Conservation (phyloP, 768 basidiomycete species). For the Boletellus sp. region DNA sequence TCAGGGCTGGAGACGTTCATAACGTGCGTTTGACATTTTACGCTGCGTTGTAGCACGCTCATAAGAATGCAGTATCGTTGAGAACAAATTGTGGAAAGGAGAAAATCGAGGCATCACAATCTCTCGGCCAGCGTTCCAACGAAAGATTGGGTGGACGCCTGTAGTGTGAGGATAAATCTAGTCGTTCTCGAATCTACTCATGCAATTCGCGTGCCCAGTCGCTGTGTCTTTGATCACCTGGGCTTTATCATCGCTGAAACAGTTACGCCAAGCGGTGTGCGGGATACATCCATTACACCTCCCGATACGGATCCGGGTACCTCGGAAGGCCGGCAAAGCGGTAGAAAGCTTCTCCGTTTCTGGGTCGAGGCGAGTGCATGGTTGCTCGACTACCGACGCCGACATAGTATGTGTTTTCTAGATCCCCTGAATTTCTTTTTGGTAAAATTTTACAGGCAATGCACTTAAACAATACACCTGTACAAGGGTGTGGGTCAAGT, state of each 20-base stretch:
- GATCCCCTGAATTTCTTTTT: slow-evolving; percentile 5
- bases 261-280: slow-evolving; percentile 21
- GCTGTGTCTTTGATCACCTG: slow-evolving; percentile 39
- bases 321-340: slow-evolving; percentile 46
- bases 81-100: slow-evolving; percentile 73
- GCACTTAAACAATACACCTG: slow-evolving; percentile 43
- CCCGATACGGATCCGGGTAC: slow-evolving; percentile 50
- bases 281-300: slow-evolving; percentile 48
- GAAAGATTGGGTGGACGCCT: slow-evolving; percentile 63
- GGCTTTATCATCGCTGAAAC: slow-evolving; percentile 34
- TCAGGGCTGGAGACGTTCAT: slow-evolving; percentile 63
- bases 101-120: slow-evolving; percentile 58
- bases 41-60: not conserved
- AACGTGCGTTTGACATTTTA: slow-evolving; percentile 43
- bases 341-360: slow-evolving; percentile 65
- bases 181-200: slow-evolving; percentile 8
- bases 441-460: slow-evolving; percentile 35
- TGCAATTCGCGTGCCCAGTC: slow-evolving; percentile 25
- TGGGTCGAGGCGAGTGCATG: slow-evolving; percentile 78
- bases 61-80: slow-evolving; percentile 52
- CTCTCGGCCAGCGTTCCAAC: slow-evolving; percentile 50
- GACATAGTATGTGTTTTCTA: slow-evolving; percentile 36
- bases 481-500: slow-evolving; percentile 45
- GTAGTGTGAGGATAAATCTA: slow-evolving; percentile 46
- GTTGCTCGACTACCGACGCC: slow-evolving; percentile 54